Evolutionary conservation across 208 protist genomes (phyloP).

Genomic region (Chromosphaera perkinsii): DNA sequence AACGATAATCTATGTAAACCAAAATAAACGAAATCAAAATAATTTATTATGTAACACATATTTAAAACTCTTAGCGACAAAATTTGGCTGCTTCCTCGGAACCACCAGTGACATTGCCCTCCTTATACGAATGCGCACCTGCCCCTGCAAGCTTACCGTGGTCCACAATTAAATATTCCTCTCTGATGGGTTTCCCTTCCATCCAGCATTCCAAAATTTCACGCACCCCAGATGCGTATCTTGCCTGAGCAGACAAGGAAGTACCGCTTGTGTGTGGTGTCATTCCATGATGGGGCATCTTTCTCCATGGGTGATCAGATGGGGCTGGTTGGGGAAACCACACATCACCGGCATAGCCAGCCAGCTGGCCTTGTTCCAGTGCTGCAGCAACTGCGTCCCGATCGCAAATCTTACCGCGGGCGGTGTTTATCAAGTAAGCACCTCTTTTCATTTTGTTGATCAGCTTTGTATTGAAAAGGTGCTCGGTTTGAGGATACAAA

Average conservation of each 20-base stretch:
- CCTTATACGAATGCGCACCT: constrained; percentile 12
- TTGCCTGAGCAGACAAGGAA: constrained; percentile 19
- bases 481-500: constrained; percentile 16
- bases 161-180: constrained; percentile 23
- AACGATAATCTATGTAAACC: too few relatives aligned
- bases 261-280: constrained; percentile 17
- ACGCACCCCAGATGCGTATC: constrained; percentile 13
- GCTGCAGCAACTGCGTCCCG: constrained; percentile 2
- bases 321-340: constrained; percentile 23
- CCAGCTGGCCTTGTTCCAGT: constrained; percentile 11
- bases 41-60: too few relatives aligned
- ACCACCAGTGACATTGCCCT: constrained; percentile 13
- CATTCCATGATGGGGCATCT: constrained; percentile 12
- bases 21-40: too few relatives aligned
- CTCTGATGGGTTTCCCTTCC: background rate
- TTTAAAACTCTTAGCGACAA: too few relatives aligned
- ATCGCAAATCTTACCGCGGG: constrained; percentile 23
- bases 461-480: constrained; percentile 16
- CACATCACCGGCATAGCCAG: constrained; percentile 27
- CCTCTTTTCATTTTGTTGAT: constrained; percentile 21
- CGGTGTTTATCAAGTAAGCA: constrained; percentile 24
- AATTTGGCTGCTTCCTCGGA: constrained; percentile 2
- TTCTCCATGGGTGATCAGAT: constrained; percentile 6
- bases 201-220: constrained; percentile 25
- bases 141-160: constrained; percentile 9